Conservation (phyloP, 1,284 basidiomycete species). For the Melanopsichium pennsylvanicum region DNA sequence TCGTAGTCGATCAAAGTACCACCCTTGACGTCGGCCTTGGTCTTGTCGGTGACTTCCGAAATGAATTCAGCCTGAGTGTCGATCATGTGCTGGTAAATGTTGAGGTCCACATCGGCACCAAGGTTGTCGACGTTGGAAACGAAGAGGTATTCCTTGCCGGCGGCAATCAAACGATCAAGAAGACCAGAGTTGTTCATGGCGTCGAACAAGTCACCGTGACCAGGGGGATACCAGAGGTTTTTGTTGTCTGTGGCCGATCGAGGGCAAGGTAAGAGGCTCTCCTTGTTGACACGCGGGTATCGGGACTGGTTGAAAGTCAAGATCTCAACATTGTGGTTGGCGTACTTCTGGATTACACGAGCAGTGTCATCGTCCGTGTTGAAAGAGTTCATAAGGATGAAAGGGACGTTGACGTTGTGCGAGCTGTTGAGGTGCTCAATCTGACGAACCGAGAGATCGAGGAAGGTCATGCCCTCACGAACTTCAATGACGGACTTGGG, state of each 20-base stretch:
- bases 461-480: conserved; percentile 94
- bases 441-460: conserved; percentile 94
- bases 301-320: conserved; percentile 92
- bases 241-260: conserved; percentile 88
- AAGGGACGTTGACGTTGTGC: conserved; percentile 82
- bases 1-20: conserved; percentile 95
- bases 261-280: conserved; percentile 88
- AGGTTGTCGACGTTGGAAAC: conserved; percentile 99
- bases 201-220: conserved; percentile 97
- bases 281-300: conserved; percentile 96
- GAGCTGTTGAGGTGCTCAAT: conserved; percentile 81
- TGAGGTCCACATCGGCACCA: conserved; percentile 86
- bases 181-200: conserved; percentile 93
- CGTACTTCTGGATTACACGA: conserved; percentile 97
- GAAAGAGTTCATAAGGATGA: conserved; percentile 99
- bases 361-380: conserved; percentile 77
- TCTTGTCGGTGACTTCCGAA: conserved; percentile 90
- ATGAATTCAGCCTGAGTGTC: conserved; percentile 67
- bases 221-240: conserved; percentile 91
- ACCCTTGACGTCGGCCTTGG: conserved; percentile 99
- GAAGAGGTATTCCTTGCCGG: conserved; percentile 98
- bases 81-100: conserved; percentile 71
- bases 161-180: conserved; percentile 89
- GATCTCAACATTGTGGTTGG: conserved; percentile 73
- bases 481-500: conserved; percentile 69